phyloP scores from a whole-genome alignment of 768 basidiomycete genomes.

The Lentinula lateritia region DNA sequence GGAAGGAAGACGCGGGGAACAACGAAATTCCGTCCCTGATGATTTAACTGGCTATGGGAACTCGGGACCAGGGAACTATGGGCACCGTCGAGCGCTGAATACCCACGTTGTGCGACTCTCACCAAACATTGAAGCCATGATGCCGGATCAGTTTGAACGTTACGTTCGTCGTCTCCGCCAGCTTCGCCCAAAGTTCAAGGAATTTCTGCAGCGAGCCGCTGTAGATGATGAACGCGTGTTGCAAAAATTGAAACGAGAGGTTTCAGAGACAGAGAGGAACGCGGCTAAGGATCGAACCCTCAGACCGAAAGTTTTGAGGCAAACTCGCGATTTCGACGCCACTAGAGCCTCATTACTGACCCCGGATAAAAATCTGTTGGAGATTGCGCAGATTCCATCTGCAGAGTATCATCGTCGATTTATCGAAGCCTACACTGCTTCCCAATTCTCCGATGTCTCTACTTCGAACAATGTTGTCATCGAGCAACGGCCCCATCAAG shows the following conservation, averaged over 20 bases:
- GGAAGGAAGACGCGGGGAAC: neutral
- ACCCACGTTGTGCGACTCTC: conserved; percentile 19
- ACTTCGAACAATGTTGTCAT: conserved; percentile 28
- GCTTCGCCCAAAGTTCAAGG: conserved; percentile 49
- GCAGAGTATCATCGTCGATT: conserved; percentile 28
- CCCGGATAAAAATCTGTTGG: conserved; percentile 11
- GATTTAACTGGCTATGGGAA: conserved; percentile 15
- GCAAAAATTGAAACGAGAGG: neutral
- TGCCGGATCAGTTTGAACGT: conserved; percentile 45
- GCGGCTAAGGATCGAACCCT: neutral
- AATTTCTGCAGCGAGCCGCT: conserved; percentile 30
- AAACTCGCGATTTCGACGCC: neutral
- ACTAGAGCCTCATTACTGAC: conserved; percentile 1
- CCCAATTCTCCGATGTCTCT: conserved; percentile 14
- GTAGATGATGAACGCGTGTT: conserved; percentile 9
- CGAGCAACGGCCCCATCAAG: conserved; percentile 59
- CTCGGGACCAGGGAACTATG: conserved; percentile 22
- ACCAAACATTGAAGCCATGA: conserved; percentile 60
- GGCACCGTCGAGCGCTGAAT: conserved; percentile 9
- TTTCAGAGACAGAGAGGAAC: neutral
- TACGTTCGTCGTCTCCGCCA: conserved; percentile 58
- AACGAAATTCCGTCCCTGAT: neutral
- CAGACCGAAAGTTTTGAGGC: neutral
- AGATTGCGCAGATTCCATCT: conserved; percentile 19
- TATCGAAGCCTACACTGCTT: conserved; percentile 21